Percentiles rank a stretch among this genome's conserved stretches.
Conservation (phyloP, 2,329 filamentous ascomycete species). For the Alternaria arborescens region DNA sequence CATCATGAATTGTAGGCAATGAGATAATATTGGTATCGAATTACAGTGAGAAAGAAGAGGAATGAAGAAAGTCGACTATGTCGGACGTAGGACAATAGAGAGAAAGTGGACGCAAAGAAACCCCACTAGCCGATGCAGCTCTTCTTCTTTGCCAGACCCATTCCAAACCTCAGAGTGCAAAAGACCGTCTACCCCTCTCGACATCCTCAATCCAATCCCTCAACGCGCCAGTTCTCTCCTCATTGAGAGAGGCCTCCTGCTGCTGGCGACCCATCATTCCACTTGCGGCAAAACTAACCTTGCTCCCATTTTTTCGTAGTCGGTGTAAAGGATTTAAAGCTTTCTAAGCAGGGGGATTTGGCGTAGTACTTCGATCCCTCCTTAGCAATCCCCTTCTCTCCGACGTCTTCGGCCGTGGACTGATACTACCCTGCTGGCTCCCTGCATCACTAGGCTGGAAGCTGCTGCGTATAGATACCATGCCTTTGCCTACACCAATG, state of each 20-base stretch:
- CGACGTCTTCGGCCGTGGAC: conserved; percentile 19
- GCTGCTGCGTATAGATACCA: conserved; percentile 75
- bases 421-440: conserved; percentile 46
- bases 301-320: not conserved
- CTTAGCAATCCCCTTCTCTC: conserved; percentile 57
- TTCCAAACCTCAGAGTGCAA: not conserved
- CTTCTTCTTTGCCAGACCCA: not conserved
- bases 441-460: conserved; percentile 65
- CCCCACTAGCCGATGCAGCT: not conserved
- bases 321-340: not conserved
- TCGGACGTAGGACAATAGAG: not conserved
- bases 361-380: conserved; percentile 34
- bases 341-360: conserved; percentile 11
- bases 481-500: conserved; percentile 76
- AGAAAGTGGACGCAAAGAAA: not conserved
- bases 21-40: not conserved
- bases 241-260: not conserved
- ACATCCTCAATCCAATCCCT: conserved; percentile 7
- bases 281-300: not conserved
- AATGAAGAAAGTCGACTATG: not conserved
- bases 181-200: conserved; percentile 1
- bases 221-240: not conserved
- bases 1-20: not conserved
- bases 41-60: not conserved
- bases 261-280: not conserved